Evolutionary conservation across 2,329 filamentous ascomycete genomes (phyloP), one percentile per base, ranked within the genome.

Genomic region (Alternaria metachromatica): DNA sequence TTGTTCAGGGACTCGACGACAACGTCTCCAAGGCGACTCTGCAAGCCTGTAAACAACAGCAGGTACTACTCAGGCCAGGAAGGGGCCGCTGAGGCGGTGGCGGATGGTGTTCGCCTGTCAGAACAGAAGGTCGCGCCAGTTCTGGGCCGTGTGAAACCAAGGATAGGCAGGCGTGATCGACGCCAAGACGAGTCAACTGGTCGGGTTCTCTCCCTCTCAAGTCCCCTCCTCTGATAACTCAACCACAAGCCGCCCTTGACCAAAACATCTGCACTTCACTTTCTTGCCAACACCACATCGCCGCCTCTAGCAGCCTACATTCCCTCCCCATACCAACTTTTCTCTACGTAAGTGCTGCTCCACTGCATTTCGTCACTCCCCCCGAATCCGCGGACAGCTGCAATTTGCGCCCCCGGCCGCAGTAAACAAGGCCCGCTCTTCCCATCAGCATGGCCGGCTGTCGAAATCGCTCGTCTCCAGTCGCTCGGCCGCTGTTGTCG

Each of bases 321-420:
- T 43, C 51, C 26, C 50, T 56, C 63, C 51, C 60, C 26, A 50
- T 63, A 66, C 62, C 59, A 60, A 49, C 49, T 60, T 55, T 55
- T 61, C 67, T 64, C 67, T 66, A 58, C 69, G 76, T 78, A 79
- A 79, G 77, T 79, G 66, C 37, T 41, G 37, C 66, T 67, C 64
- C 59, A 60, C 66, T 62, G 55, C 64, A 69, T 70, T 68, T 67
- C 72, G 71, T 76, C 73, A 74, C 68, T 55, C 64, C 71, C 68
- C 69, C 62, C 65, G 53, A 64, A 63, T 58, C 67, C 73, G 65
- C 63, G 58, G 58, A 68, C 66, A 65, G 68, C 66, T 67, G 65
- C 71, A 71, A 70, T 72, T 70, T 76, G 73, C 72, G 74, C 70
- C 58, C 70, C 62, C 64, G 55, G 63, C 70, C 56, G 67, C 65